phyloP scores from a whole-genome alignment of 2,329 filamentous ascomycete species.

The Fusarium pseudoanthophilum region DNA sequence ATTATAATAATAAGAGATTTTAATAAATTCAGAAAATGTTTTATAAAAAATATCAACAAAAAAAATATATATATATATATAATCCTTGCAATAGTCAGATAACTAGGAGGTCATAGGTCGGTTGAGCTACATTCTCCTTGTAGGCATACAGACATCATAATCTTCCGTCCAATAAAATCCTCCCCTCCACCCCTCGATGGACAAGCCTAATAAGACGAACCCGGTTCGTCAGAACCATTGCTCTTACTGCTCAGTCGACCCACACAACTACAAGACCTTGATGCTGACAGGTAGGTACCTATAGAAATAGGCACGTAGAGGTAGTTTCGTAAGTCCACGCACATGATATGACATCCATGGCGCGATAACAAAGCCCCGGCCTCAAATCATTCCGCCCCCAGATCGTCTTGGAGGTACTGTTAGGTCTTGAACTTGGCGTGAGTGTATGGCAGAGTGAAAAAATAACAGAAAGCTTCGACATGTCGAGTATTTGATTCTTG shows the following conservation, averaged over 20 bases:
- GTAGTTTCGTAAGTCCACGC: neutral
- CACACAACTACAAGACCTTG: too few relatives aligned
- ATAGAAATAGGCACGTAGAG: neutral
- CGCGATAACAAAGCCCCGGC: conserved; percentile 5
- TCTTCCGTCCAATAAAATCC: neutral
- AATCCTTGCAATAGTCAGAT: too few relatives aligned
- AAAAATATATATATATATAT: too few relatives aligned
- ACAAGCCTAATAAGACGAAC: neutral
- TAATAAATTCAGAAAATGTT: too few relatives aligned
- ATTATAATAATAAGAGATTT: too few relatives aligned
- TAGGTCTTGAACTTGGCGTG: neutral
- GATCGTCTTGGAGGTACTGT: neutral
- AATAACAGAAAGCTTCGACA: conserved; percentile 16
- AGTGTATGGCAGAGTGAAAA: neutral
- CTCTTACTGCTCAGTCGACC: neutral
- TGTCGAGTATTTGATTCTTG: conserved; percentile 9
- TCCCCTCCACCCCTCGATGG: neutral
- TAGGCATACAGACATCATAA: neutral
- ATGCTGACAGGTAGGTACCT: neutral
- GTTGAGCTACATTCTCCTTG: too few relatives aligned
- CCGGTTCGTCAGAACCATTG: neutral
- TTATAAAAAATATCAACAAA: too few relatives aligned
- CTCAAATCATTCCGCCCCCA: neutral
- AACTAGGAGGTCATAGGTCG: too few relatives aligned
- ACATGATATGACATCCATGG: neutral